Percentiles rank a stretch among this genome's conserved stretches.
phyloP scores from a whole-genome alignment of 805 yeast genomes.

The Saturnispora hagleri region DNA sequence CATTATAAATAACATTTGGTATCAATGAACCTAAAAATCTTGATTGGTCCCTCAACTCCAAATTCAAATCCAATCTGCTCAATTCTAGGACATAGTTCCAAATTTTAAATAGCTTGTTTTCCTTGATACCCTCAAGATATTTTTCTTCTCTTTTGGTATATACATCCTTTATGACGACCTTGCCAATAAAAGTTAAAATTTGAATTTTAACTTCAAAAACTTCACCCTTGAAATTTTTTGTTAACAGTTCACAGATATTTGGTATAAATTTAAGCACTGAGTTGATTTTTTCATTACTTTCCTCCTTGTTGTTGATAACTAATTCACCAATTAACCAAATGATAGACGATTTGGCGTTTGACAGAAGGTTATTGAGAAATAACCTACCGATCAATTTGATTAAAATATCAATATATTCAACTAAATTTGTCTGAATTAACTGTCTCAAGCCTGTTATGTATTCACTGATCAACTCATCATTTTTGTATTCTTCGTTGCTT shows the following conservation, averaged over 20 bases:
- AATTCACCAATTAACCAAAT: conserved; percentile 91
- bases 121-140: conserved; percentile 27
- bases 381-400: conserved; percentile 35
- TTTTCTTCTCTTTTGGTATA: conserved; percentile 25
- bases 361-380: conserved; percentile 12
- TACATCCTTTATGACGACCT: conserved; percentile 50
- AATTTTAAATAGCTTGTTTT: conserved; percentile 36
- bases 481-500: conserved; percentile 1
- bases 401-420: conserved; percentile 44
- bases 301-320: conserved; percentile 23
- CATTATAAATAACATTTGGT: conserved; percentile 30
- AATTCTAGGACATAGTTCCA: conserved; percentile 54
- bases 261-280: conserved; percentile 38
- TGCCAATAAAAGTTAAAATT: conserved; percentile 64
- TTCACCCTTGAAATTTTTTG: conserved; percentile 44
- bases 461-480: conserved; percentile 42
- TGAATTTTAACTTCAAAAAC: conserved; percentile 54
- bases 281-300: neutral
- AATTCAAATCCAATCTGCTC: conserved; percentile 62
- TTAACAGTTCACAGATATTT: conserved; percentile 57
- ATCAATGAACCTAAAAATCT: conserved; percentile 60
- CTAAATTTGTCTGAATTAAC: conserved; percentile 56
- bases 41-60: conserved; percentile 80
- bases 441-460: conserved; percentile 64
- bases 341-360: conserved; percentile 65